A percentile compares a stretch with the other conserved stretches of the same genome.
phyloP scores from a whole-genome alignment of 73 alveolate species.

The Tetrahymena elliotti region DNA sequence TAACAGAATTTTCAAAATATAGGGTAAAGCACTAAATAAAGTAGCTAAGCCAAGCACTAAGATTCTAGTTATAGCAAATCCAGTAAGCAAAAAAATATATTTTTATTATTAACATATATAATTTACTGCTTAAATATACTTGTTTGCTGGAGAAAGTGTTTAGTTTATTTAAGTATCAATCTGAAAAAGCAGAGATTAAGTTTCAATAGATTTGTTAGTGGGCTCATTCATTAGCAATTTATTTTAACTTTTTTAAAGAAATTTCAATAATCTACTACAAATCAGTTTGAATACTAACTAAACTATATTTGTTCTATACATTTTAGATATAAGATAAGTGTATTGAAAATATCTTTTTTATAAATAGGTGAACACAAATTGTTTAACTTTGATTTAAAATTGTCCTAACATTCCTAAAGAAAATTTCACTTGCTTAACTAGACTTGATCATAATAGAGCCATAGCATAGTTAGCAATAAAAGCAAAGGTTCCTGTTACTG shows the following conservation, averaged over 20 bases:
- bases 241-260: no score
- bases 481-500: constrained; percentile 16
- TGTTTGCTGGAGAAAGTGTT: background rate
- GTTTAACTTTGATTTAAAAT: constrained; percentile 55
- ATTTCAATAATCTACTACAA: background rate
- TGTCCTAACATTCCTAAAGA: constrained; percentile 70
- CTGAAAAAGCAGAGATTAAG: background rate
- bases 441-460: constrained; percentile 79
- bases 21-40: constrained; percentile 73
- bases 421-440: constrained; percentile 62
- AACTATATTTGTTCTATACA: no score
- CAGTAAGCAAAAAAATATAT: constrained; percentile 32
- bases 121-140: background rate
- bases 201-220: background rate
- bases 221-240: no score
- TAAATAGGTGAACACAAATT: constrained; percentile 59
- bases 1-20: constrained; percentile 61
- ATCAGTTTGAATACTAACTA: background rate
- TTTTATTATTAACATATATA: background rate
- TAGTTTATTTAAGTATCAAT: background rate
- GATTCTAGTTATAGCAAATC: constrained; percentile 85
- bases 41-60: constrained; percentile 68
- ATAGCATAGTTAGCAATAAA: constrained; percentile 36
- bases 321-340: no score
- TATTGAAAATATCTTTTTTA: no score